These are phyloP conservation scores for Zarea fungicola DNA, from an alignment of 2,329 filamentous ascomycete species.

Conservation along the genomic window DNA sequence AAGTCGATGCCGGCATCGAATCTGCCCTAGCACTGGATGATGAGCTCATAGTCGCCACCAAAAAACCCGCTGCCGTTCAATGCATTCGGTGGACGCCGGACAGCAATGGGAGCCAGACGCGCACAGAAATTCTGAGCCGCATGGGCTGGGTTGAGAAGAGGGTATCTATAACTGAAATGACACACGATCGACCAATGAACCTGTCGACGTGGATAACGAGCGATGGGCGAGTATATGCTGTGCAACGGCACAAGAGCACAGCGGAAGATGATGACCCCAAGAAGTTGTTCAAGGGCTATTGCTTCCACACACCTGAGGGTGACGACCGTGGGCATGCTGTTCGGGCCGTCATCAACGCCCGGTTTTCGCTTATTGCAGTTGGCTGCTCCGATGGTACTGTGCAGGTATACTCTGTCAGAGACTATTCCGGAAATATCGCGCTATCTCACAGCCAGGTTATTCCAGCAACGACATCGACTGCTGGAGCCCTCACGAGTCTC, in stretches of 20 bases:
- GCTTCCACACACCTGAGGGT: conserved; percentile 71
- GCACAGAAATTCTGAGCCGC: conserved; percentile 80
- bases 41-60: conserved; percentile 85
- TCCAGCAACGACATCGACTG: conserved; percentile 60
- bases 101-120: conserved; percentile 74
- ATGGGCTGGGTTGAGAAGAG: conserved; percentile 84
- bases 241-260: conserved; percentile 61
- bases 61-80: conserved; percentile 89
- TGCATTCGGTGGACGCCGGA: conserved; percentile 94
- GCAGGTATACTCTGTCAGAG: conserved; percentile 84
- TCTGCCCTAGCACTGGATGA: conserved; percentile 85
- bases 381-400: conserved; percentile 76
- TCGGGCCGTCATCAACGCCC: conserved; percentile 81
- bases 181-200: conserved; percentile 94
- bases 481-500: conserved; percentile 69
- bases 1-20: conserved; percentile 91
- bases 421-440: conserved; percentile 90
- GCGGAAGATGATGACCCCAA: conserved; percentile 46
- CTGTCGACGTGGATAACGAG: conserved; percentile 86
- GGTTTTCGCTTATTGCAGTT: conserved; percentile 88
- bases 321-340: conserved; percentile 56
- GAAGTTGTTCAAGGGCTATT: conserved; percentile 81
- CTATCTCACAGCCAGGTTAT: conserved; percentile 72
- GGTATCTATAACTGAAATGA: conserved; percentile 73
- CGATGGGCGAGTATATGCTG: conserved; percentile 84